Base-by-base conservation (phyloP, 2,329 filamentous ascomycete genomes). In the Penicillium vulpinum region DNA sequence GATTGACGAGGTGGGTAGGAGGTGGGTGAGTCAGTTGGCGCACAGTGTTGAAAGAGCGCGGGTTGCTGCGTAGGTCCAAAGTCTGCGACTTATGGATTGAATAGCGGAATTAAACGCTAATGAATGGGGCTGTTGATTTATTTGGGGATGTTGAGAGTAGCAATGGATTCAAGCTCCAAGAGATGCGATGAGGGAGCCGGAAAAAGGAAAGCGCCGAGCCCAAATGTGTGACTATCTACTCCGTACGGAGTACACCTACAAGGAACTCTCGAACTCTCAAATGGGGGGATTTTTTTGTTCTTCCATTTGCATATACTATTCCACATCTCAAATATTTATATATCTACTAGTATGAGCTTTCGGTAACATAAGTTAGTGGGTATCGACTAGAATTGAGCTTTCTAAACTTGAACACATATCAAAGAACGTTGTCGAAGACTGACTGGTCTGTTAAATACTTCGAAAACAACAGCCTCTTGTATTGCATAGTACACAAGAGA, bases 191-290 rank as follows among this genome's bases (percentile, higher is more conserved):
- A 61, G 58, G 58, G 56, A 54, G n/a, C 33, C 62, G 64, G 63
- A 60, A 67, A 67, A 63, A 65, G 54, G 55, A 45, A 63, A 63
- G 41, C 47, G 53, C 63, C 63, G 63, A 66, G 52, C 57, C 56
- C 35, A 28, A 36, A 41, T 18, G 50, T 36, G n/a, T n/a, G 9
- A 35, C 43, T 11, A 35, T 24, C 35, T 38, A n/a, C n/a, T n/a
- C n/a, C n/a, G n/a, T n/a, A n/a, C n/a, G n/a, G n/a, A n/a, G n/a
- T n/a, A 38, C 21, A 35, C 31, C 16, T 11, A 5, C 15, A 24
- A 46, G 18, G 9, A 46, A 46, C 28, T 33, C n/a, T 33, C 2
- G 10, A 11, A 24, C 31, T 16, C 11, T 7, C 31, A 35, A 33
- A 33, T 33, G 0, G 11, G 0, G 3, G 26, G 11, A 6, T 24